Base-by-base conservation (phyloP, 208 protist genomes). In the Endotrypanum monterogeii region DNA sequence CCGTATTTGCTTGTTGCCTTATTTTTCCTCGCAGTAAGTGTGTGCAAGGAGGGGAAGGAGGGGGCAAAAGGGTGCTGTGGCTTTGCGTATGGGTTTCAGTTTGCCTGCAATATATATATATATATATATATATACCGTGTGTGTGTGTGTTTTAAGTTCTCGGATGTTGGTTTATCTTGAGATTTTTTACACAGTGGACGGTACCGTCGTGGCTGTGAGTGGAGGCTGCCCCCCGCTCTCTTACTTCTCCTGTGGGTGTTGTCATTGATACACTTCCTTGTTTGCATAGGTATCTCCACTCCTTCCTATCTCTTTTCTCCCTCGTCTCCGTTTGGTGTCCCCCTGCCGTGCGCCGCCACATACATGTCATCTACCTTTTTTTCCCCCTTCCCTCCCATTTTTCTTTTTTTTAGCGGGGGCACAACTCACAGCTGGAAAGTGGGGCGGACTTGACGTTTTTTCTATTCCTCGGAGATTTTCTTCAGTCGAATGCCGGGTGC, bases 401-500 rank as follows among this genome's bases (percentile, higher is more conserved):
- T n/a, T n/a, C n/a, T n/a, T n/a, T n/a, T 11, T 48, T 48, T 48
- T 5, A 14, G 44, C 44, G 44, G 44, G 8, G 44, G 12, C 44
- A 48, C 44, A 0, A 48, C 44, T 14, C 8, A 48, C 44, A 48
- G 3, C 18, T 23, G 37, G 37, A 23, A 25, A 9, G 60, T 39
- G 11, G 35, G 20, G 37, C 20, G 35, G 58, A n/a, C 58, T 67
- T 67, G 2, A 20, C 50, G 41, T 12, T 23, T n/a, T 7, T 14
- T 25, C 3, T 52, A 3, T 11, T 11, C 2, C 4, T 32, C 37
- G n/a, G 23, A 25, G 20, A 12, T 25, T 32, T 52, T 25, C 12
- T 44, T 54, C 44, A n/a, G n/a, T 39, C 63, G 16, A 46, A 68
- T 68, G 63, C n/a, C 44, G 30, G 63, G 44, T 23, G 39, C 46